These are phyloP conservation scores for Aspergillus tubingensis DNA, from an alignment of 2,329 filamentous ascomycete species.

Conservation along the genomic window DNA sequence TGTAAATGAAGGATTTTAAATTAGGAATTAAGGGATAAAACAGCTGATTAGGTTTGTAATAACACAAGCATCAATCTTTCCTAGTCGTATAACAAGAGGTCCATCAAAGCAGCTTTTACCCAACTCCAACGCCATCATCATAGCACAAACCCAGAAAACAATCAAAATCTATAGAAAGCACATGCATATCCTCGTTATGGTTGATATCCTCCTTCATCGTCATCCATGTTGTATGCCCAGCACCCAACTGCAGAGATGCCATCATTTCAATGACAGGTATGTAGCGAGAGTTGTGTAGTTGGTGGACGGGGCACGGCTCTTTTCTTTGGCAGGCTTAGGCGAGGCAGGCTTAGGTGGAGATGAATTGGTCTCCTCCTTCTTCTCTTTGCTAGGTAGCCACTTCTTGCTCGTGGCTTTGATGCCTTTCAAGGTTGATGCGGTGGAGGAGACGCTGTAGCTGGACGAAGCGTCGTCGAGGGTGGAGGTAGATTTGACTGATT, in stretches of 20 bases:
- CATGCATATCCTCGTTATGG: not conserved
- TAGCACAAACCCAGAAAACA: not conserved
- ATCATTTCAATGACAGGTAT: not conserved
- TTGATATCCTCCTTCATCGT: too few relatives aligned
- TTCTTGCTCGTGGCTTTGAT: not conserved
- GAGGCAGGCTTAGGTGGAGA: not conserved
- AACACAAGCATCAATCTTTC: not conserved
- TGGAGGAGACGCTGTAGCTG: not conserved
- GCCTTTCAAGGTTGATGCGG: not conserved
- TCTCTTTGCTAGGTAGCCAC: not conserved
- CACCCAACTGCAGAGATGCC: not conserved
- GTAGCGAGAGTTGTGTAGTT: not conserved
- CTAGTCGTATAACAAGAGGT: not conserved
- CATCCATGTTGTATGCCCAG: not conserved
- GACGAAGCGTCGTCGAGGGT: not conserved
- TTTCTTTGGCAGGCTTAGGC: not conserved
- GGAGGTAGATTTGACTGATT: not conserved
- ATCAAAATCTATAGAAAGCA: not conserved
- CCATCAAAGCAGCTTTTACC: not conserved
- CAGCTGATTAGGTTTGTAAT: not conserved
- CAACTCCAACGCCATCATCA: not conserved
- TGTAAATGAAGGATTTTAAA: too few relatives aligned
- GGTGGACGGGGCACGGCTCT: not conserved
- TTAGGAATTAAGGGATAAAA: not conserved
- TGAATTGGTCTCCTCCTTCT: not conserved